Evolutionary conservation across 768 basidiomycete species (phyloP).

Genomic region (Pholiota molesta): DNA sequence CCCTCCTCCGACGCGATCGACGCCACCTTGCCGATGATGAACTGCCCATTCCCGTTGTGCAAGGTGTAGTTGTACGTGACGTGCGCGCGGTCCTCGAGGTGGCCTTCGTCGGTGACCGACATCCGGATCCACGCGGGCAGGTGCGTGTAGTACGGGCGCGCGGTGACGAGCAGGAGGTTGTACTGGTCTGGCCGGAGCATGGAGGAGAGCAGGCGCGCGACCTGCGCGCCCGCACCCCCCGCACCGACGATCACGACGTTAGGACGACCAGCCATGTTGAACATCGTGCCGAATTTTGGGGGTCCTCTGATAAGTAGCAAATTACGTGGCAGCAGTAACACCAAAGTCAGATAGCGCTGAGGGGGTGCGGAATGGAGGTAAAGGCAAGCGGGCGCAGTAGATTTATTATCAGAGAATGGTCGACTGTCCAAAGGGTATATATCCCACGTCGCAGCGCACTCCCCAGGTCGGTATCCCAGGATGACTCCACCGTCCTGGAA

Average conservation of each 20-base stretch:
- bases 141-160: slow-evolving; percentile 51
- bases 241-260: slow-evolving; percentile 44
- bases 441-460: slow-evolving; percentile 11
- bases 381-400: slow-evolving; percentile 1
- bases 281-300: slow-evolving; percentile 5
- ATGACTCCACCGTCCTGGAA: neutral
- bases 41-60: slow-evolving; percentile 15
- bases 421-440: neutral
- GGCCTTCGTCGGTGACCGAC: slow-evolving; percentile 43
- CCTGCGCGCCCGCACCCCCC: slow-evolving; percentile 49
- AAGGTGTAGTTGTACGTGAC: slow-evolving; percentile 45
- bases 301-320: neutral
- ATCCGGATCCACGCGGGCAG: slow-evolving; percentile 55
- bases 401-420: neutral
- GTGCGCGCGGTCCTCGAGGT: slow-evolving; percentile 45
- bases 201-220: slow-evolving; percentile 51
- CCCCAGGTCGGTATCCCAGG: slow-evolving; percentile 8
- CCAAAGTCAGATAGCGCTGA: neutral
- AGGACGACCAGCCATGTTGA: slow-evolving; percentile 17
- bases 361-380: neutral
- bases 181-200: slow-evolving; percentile 49
- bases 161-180: slow-evolving; percentile 56
- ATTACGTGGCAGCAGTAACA: neutral
- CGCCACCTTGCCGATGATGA: slow-evolving; percentile 18
- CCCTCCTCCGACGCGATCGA: slow-evolving; percentile 19